Percentiles rank a stretch among this genome's conserved stretches.
phyloP scores from a whole-genome alignment of 176 grass and related monocot genomes.

The Aegilops sharonensis region DNA sequence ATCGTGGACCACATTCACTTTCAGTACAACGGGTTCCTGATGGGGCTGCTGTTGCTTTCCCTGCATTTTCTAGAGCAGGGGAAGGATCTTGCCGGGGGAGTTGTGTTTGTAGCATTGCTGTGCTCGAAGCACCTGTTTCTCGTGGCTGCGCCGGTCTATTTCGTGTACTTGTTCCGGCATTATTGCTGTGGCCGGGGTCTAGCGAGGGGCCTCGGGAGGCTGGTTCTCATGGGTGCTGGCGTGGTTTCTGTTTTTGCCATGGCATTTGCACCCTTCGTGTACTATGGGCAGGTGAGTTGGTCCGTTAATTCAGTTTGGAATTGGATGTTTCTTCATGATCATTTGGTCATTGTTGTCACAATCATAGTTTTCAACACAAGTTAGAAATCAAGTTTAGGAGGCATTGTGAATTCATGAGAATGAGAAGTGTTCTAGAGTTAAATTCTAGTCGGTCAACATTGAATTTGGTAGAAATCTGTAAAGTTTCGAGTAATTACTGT shows the following conservation, averaged over 20 bases:
- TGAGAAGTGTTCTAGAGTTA: not conserved
- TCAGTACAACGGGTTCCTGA: slow-evolving; percentile 78
- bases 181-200: slow-evolving; percentile 71
- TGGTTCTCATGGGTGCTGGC: slow-evolving; percentile 54
- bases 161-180: slow-evolving; percentile 77
- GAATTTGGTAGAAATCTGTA: not conserved
- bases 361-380: not conserved
- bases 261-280: slow-evolving; percentile 75
- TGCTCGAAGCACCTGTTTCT: slow-evolving; percentile 94
- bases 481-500: not conserved
- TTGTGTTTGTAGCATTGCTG: slow-evolving; percentile 63
- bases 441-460: not conserved
- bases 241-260: slow-evolving; percentile 60
- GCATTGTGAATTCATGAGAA: not conserved
- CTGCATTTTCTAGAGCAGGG: slow-evolving; percentile 64
- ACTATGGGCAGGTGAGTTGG: slow-evolving; percentile 70
- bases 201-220: slow-evolving; percentile 44
- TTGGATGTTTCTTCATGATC: not conserved
- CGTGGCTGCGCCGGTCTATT: slow-evolving; percentile 74
- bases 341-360: not conserved
- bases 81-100: slow-evolving; percentile 65
- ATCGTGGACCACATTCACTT: slow-evolving; percentile 85
- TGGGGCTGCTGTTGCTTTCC: slow-evolving; percentile 65
- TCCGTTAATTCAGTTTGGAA: not conserved
- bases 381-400: not conserved